A percentile compares a stretch with the other conserved stretches of the same genome.
These are phyloP conservation scores for Scutellaria minor DNA, from an alignment of 257 asterid genomes.

Conservation along the genomic window DNA sequence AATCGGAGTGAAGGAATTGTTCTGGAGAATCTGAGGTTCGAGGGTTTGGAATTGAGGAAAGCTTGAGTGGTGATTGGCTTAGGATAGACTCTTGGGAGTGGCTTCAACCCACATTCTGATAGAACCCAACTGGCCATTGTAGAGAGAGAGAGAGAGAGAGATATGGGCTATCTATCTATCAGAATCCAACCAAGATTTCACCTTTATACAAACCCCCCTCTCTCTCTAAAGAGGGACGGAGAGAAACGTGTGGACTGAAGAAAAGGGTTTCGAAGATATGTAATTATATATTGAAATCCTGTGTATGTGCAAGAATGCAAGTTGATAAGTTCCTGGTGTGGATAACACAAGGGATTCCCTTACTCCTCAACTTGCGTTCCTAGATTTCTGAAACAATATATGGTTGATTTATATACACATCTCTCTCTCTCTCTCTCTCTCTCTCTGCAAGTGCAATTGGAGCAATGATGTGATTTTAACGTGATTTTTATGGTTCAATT, in stretches of 20 bases:
- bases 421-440: slow-evolving; percentile 28
- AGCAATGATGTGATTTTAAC: not conserved
- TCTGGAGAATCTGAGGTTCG: slow-evolving; percentile 43
- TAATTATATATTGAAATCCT: not conserved
- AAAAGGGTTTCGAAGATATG: no score
- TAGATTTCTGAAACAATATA: no score
- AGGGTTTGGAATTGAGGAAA: slow-evolving; percentile 27
- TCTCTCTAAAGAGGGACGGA: slow-evolving; percentile 24
- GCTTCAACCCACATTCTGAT: slow-evolving; percentile 53
- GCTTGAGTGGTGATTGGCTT: slow-evolving; percentile 46
- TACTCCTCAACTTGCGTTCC: slow-evolving; percentile 32
- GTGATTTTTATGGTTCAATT: slow-evolving; percentile 28
- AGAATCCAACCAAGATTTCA: slow-evolving; percentile 30
- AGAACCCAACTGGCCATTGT: slow-evolving; percentile 53
- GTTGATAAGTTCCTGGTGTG: slow-evolving; percentile 23
- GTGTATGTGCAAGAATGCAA: not conserved
- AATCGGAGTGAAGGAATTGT: slow-evolving; percentile 35
- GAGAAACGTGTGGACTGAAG: slow-evolving; percentile 39
- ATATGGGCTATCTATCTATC: slow-evolving; percentile 3
- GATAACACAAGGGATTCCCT: slow-evolving; percentile 47
- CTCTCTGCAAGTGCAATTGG: slow-evolving; percentile 9
- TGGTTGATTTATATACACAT: slow-evolving; percentile 23
- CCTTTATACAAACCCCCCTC: slow-evolving; percentile 11
- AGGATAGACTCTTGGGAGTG: slow-evolving; percentile 49
- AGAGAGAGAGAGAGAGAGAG: not conserved